Base-by-base conservation (phyloP, 2,329 filamentous ascomycete species). In the Ophiostoma populinum region DNA sequence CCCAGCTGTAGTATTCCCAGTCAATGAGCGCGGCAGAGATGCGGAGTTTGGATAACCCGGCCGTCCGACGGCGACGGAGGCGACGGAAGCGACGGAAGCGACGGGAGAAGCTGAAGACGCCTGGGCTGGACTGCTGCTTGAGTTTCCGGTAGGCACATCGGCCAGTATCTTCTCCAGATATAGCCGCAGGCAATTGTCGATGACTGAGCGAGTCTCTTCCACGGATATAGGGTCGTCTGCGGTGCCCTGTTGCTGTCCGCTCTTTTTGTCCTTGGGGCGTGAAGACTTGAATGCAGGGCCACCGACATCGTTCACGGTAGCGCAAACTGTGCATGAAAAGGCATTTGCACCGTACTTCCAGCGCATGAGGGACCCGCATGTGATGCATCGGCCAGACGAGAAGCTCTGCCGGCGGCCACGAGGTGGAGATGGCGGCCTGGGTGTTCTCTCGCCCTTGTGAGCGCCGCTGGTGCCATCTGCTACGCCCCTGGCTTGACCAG, bases 301-400 rank as follows among this genome's bases (percentile, higher is more conserved):
- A n/a, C n/a, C n/a, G n/a, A 92, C 54, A 50, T 92, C 83, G 50
- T 92, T 92, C 50, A 93, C 74, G 13, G 80, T 90, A 47, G 80
- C 59, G 53, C 85, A 93, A 36, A 81, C 77, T 27, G 80, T 79
- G 53, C 85, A 93, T 46, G 82, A 70, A 54, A 90, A 92, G 24
- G 77, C 69, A 24, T 68, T 68, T 41, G 85, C 56, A 35, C 76
- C 70, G 42, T 66, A 70, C 2, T 82, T 82, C 76, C 83, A 92
- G 38, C 78, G 68, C 43, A 92, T 76, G 37, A 75, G 70, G 36
- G 78, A 79, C 47, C 77, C 80, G 53, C 85, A 93, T 22, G 83
- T 86, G 70, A 87, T 85, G 52, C 85, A 93, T 46, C 71, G 75
- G 16, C 81, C 79, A 21, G 71, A 75, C 19, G 64, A 61, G 47